Evolutionary conservation across 2,329 filamentous ascomycete species (phyloP).

Genomic region (Didymella lethalis): DNA sequence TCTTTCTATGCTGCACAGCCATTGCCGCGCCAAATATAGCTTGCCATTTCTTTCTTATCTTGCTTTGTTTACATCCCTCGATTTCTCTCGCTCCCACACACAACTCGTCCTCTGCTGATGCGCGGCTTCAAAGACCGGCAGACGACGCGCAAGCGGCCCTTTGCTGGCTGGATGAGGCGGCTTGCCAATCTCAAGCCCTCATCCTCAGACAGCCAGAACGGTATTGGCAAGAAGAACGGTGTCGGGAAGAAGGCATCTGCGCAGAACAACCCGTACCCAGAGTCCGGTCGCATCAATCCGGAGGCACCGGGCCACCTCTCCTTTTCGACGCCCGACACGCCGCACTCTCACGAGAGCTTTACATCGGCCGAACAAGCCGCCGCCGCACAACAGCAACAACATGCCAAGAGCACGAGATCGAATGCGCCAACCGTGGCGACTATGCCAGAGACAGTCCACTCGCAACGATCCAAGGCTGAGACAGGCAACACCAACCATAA

Average conservation of each 20-base stretch:
- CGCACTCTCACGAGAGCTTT: conserved; percentile 57
- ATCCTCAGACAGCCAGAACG: conserved; percentile 63
- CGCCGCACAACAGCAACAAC: conserved; percentile 60
- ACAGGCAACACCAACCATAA: conserved; percentile 69
- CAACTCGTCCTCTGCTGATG: conserved; percentile 31
- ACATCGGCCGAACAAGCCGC: conserved; percentile 65
- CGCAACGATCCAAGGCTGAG: conserved; percentile 81
- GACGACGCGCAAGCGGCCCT: conserved; percentile 83
- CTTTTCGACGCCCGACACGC: conserved; percentile 58
- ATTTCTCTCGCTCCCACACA: not conserved
- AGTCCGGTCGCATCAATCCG: conserved; percentile 71
- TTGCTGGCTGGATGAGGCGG: conserved; percentile 93
- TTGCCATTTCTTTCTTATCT: conserved; percentile 8
- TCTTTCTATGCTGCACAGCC: conserved; percentile 36
- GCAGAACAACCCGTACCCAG: conserved; percentile 91
- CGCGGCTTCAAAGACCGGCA: conserved; percentile 50
- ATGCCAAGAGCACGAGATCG: conserved; percentile 72
- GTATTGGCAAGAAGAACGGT: conserved; percentile 52
- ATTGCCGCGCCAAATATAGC: conserved; percentile 23
- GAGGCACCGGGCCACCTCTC: conserved; percentile 55
- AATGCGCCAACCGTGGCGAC: conserved; percentile 83
- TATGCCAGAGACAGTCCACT: conserved; percentile 77
- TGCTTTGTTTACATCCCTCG: conserved; percentile 4
- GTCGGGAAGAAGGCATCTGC: conserved; percentile 67
- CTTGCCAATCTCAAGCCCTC: conserved; percentile 87